Evolutionary conservation across 208 protist genomes (phyloP).

Genomic region (Zelonia costaricensis): DNA sequence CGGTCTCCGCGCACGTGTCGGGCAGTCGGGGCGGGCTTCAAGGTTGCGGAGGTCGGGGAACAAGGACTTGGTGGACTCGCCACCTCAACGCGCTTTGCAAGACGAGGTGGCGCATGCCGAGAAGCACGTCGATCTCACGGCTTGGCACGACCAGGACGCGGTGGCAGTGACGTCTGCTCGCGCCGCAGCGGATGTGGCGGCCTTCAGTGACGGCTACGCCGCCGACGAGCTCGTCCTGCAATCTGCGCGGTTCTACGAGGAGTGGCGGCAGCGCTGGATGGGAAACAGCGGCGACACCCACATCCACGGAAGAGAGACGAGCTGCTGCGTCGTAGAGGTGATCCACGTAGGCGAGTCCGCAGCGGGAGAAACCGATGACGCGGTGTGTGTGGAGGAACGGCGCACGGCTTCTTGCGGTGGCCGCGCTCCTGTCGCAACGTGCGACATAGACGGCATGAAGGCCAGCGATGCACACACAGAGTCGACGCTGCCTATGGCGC

Average conservation of each 20-base stretch:
- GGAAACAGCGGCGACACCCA: not conserved
- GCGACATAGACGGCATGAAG: no score
- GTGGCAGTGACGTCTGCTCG: not conserved
- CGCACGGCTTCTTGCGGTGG: no score
- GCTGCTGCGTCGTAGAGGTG: no score
- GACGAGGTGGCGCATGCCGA: not conserved
- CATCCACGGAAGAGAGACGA: no score
- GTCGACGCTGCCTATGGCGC: no score
- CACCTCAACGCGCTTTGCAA: not conserved
- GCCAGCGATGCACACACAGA: no score
- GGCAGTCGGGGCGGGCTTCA: not conserved
- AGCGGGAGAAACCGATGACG: no score
- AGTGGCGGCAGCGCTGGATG: constrained; percentile 19
- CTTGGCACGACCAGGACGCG: not conserved
- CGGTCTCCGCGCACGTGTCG: not conserved
- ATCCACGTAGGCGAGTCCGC: no score
- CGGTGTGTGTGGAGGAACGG: no score
- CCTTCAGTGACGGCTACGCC: not conserved
- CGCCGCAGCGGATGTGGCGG: not conserved
- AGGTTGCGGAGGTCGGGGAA: not conserved
- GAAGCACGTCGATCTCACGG: not conserved
- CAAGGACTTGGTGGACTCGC: constrained; percentile 7
- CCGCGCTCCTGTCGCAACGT: no score
- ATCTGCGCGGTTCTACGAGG: constrained; percentile 21
- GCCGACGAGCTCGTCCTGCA: constrained; percentile 20